Conservation (phyloP, 2,329 filamentous ascomycete genomes). For the Claviceps monticola region DNA sequence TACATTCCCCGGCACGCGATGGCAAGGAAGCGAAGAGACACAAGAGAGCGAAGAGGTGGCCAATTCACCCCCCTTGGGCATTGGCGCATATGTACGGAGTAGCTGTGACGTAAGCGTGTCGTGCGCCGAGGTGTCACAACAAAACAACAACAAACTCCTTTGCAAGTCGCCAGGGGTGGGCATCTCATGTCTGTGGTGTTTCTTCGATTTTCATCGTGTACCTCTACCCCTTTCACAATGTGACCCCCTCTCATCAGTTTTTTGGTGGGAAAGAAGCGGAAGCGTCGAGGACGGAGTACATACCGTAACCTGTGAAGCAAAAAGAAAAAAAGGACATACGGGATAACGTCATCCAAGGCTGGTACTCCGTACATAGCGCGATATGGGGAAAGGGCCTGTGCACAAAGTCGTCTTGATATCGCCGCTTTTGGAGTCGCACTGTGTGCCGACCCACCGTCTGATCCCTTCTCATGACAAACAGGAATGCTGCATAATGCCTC, state of each 20-base stretch:
- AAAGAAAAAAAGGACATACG: not conserved
- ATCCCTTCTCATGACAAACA: not conserved
- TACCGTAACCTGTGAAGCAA: too few species aligned
- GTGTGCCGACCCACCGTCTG: not conserved
- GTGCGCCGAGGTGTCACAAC: not conserved
- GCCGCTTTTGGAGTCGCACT: not conserved
- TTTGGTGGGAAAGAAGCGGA: too few species aligned
- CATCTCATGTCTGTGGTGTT: not conserved
- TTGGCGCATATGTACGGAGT: not conserved
- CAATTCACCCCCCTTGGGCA: not conserved
- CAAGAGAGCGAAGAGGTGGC: not conserved
- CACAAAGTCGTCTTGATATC: not conserved
- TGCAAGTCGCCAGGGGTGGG: not conserved
- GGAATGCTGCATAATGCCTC: not conserved
- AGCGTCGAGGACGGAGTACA: too few species aligned
- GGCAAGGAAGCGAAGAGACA: not conserved
- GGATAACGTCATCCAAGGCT: slow-evolving; percentile 3
- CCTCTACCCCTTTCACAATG: too few species aligned
- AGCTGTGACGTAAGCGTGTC: slow-evolving; percentile 4
- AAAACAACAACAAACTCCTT: not conserved
- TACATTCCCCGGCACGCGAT: not conserved
- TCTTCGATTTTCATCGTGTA: too few species aligned
- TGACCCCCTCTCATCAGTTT: too few species aligned
- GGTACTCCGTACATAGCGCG: not conserved
- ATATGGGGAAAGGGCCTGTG: not conserved